Evolutionary conservation across 2,329 filamentous ascomycete genomes (phyloP).

Genomic region (Ploettnerulaceae sp.): DNA sequence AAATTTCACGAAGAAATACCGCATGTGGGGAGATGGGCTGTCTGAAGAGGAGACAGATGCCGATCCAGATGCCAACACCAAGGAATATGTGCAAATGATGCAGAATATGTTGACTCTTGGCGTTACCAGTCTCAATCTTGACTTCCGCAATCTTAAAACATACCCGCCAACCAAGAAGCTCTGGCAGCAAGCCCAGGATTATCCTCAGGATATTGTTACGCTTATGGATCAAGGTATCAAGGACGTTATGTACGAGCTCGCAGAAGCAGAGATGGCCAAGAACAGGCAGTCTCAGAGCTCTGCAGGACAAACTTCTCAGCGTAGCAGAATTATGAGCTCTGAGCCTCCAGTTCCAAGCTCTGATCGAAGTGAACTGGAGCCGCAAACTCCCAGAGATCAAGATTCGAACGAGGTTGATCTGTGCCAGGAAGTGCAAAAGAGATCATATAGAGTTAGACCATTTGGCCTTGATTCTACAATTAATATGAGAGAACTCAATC

Average conservation of each 20-base stretch:
- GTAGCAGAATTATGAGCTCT: slow-evolving; percentile 56
- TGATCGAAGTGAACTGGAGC: slow-evolving; percentile 55
- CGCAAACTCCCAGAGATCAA: slow-evolving; percentile 39
- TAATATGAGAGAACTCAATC: slow-evolving; percentile 92
- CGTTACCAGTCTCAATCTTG: slow-evolving; percentile 77
- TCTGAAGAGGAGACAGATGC: slow-evolving; percentile 68
- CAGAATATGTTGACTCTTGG: slow-evolving; percentile 89
- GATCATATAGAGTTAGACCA: slow-evolving; percentile 79
- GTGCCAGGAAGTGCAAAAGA: slow-evolving; percentile 70
- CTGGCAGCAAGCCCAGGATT: slow-evolving; percentile 91
- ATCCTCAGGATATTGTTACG: slow-evolving; percentile 93
- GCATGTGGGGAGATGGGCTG: slow-evolving; percentile 84
- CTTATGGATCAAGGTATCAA: slow-evolving; percentile 94
- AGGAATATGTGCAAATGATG: slow-evolving; percentile 79
- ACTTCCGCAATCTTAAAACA: slow-evolving; percentile 82
- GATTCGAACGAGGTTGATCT: slow-evolving; percentile 58
- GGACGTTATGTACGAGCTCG: slow-evolving; percentile 87
- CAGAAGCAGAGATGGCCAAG: slow-evolving; percentile 70
- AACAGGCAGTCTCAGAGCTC: slow-evolving; percentile 57
- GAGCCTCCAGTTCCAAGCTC: slow-evolving; percentile 76
- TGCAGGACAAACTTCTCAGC: slow-evolving; percentile 42
- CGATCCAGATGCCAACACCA: slow-evolving; percentile 67
- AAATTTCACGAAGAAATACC: slow-evolving; percentile 91
- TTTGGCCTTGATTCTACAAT: slow-evolving; percentile 83
- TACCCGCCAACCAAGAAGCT: slow-evolving; percentile 91